These are phyloP conservation scores for Sclerotinia minor DNA, from an alignment of 2,329 filamentous ascomycete species.

Conservation along the genomic window DNA sequence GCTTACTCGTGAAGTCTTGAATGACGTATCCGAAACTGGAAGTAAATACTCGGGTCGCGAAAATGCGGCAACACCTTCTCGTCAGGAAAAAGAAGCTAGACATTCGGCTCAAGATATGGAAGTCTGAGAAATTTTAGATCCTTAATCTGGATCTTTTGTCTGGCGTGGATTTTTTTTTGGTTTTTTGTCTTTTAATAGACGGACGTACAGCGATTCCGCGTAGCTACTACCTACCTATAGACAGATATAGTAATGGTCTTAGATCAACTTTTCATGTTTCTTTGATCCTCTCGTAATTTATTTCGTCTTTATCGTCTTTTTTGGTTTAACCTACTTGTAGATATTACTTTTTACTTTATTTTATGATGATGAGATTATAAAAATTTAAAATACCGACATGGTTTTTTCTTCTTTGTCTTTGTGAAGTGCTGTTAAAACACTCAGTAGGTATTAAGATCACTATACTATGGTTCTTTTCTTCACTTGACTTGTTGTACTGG, in stretches of 20 bases:
- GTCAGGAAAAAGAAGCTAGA: slow-evolving; percentile 1
- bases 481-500: no score
- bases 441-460: no score
- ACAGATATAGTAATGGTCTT: slow-evolving; percentile 1
- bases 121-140: background rate
- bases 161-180: background rate
- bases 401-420: no score
- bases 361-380: no score
- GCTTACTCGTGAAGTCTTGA: slow-evolving; percentile 65
- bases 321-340: no score
- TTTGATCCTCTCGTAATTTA: background rate
- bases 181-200: background rate
- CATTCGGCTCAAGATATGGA: slow-evolving; percentile 9
- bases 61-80: background rate
- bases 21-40: slow-evolving; percentile 25
- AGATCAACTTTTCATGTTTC: background rate
- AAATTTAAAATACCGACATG: no score
- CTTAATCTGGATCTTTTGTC: background rate
- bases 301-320: no score
- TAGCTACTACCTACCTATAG: no score
- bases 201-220: background rate
- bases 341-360: no score
- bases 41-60: slow-evolving; percentile 22
- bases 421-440: no score
- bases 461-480: no score